Percentiles rank a stretch among this genome's conserved stretches.
These are phyloP conservation scores for Gaillardinia entomophila DNA, from an alignment of 805 yeast genomes.

Conservation along the genomic window DNA sequence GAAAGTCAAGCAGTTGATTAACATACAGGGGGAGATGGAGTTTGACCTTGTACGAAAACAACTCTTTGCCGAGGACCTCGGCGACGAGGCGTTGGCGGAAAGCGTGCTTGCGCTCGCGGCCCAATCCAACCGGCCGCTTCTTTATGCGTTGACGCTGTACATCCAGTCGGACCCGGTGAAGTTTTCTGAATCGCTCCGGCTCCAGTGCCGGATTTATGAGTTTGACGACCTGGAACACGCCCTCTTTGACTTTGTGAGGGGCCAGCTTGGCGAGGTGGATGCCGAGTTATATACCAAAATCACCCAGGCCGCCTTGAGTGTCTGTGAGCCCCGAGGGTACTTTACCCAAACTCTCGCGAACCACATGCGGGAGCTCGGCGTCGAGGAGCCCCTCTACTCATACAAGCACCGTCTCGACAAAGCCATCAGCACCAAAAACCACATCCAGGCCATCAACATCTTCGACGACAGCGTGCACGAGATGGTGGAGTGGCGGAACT, in stretches of 20 bases:
- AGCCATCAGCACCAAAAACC: slow-evolving; percentile 14
- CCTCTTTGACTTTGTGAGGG: slow-evolving; percentile 10
- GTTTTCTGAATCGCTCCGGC: too few species aligned
- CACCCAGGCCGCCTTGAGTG: slow-evolving; percentile 13
- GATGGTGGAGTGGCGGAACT: slow-evolving; percentile 15
- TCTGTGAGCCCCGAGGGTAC: too few species aligned
- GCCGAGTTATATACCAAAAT: slow-evolving; percentile 9
- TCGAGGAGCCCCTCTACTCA: slow-evolving; percentile 14
- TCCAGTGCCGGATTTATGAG: too few species aligned
- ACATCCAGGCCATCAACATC: slow-evolving; percentile 16
- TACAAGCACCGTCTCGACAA: slow-evolving; percentile 25
- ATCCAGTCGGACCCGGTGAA: background rate
- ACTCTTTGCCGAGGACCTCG: too few species aligned
- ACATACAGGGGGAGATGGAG: background rate
- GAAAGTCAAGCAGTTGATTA: background rate
- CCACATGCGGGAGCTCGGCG: background rate
- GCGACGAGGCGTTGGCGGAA: background rate
- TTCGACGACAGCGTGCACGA: slow-evolving; percentile 26
- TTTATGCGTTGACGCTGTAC: background rate
- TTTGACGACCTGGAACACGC: slow-evolving; percentile 15
- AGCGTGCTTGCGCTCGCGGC: background rate
- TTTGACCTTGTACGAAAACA: background rate
- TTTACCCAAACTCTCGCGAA: too few species aligned
- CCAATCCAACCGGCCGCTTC: too few species aligned
- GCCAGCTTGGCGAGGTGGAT: slow-evolving; percentile 9